Conservation (phyloP, 2,329 filamentous ascomycete genomes). For the Aureobasidium sp. region DNA sequence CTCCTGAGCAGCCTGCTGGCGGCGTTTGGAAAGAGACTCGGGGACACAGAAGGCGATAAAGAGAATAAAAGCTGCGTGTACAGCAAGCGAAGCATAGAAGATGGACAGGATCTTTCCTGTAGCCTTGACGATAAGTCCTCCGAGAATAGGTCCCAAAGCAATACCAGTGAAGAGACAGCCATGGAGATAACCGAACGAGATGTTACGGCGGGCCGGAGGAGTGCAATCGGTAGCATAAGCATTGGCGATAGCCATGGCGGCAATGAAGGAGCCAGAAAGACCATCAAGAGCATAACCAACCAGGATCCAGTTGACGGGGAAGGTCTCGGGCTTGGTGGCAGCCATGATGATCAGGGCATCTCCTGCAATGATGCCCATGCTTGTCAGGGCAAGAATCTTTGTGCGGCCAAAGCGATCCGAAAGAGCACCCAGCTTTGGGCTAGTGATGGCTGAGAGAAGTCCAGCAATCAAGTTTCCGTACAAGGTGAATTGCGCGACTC, state of each 20-base stretch:
- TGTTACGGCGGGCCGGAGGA: slow-evolving; percentile 67
- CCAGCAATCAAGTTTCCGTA: slow-evolving; percentile 69
- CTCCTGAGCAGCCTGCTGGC: slow-evolving; percentile 63
- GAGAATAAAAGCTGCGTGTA: slow-evolving; percentile 66
- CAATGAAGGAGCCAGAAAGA: slow-evolving; percentile 79
- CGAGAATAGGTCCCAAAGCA: slow-evolving; percentile 74
- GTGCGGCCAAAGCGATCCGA: slow-evolving; percentile 84
- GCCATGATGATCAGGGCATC: slow-evolving; percentile 75
- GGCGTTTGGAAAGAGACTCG: slow-evolving; percentile 71
- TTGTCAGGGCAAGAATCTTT: slow-evolving; percentile 64
- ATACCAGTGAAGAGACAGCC: slow-evolving; percentile 85
- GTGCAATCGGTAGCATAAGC: slow-evolving; percentile 90
- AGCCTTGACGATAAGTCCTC: slow-evolving; percentile 69
- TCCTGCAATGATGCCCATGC: slow-evolving; percentile 63
- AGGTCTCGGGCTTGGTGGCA: slow-evolving; percentile 62
- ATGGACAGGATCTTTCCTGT: slow-evolving; percentile 71
- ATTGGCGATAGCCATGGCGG: slow-evolving; percentile 69
- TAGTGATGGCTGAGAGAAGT: slow-evolving; percentile 68
- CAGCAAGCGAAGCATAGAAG: slow-evolving; percentile 72
- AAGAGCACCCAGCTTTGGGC: slow-evolving; percentile 74
- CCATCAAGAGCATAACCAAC: slow-evolving; percentile 74
- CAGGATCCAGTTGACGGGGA: slow-evolving; percentile 74
- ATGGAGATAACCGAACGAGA: slow-evolving; percentile 84
- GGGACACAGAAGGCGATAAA: slow-evolving; percentile 68
- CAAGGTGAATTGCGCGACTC: slow-evolving; percentile 71